Evolutionary conservation across 805 yeast genomes (phyloP), one percentile per base, ranked within the genome.

Genomic region (Candida cerambycidarum): DNA sequence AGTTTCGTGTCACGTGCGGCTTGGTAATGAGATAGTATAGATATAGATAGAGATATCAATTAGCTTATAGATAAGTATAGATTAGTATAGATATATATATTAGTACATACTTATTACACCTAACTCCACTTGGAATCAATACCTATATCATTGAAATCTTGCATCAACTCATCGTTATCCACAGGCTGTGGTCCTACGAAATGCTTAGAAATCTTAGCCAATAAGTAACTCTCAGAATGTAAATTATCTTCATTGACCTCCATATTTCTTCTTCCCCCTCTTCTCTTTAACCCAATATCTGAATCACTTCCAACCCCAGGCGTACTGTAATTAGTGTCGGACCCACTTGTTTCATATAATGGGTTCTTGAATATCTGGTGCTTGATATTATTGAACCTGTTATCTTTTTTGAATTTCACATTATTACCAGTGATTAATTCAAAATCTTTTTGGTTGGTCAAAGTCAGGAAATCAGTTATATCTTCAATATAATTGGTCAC

Each of bases 161-260:
- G 49, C 7, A 47, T 43, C 28, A 68, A 51, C 44, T 71, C 72
- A 12, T 67, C 69, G 3, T 50, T 47, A 24, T 46, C 60, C 3
- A 62, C 68, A 6, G 64, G 50, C 21, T 61, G 65, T 4, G 75
- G 75, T 2, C 74, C 74, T 12, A 48, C 52, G 41, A 67, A 71
- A 40, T 67, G 71, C 50, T 70, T 70, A 68, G 65, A 63, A 40
- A 70, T 69, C 50, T 65, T 67, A 5, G 74, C 72, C 38, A 69
- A 56, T 23, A 70, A 52, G 12, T 58, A 59, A 0, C 72, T 59
- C 44, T 70, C 76, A 2, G 68, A 57, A 46, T 55, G 55, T 45
- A 57, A 46, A 17, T 43, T 45, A n/a, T 45, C 53, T 12, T 52
- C 55, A 35, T 43, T 48, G 4, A 38, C 40, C n/a, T 44, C 51